Base-by-base conservation (phyloP, 768 basidiomycete genomes). In the Exsudoporus frostii region DNA sequence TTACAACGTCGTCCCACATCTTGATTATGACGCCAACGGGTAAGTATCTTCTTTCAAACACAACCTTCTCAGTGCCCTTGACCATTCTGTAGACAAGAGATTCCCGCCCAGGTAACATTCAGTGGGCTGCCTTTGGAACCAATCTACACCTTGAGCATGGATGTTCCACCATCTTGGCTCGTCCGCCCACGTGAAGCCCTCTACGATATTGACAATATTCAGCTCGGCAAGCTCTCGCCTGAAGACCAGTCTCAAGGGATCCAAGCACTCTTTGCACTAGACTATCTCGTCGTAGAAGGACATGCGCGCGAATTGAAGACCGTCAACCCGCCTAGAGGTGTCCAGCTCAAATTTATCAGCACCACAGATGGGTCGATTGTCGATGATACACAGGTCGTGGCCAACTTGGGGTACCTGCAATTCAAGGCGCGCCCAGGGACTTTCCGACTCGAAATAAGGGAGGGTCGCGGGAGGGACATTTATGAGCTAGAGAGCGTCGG, bases 201-300 rank as follows among this genome's bases (percentile, higher is more conserved):
- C 1, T 91, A 97, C 59, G 96, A 99, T 67, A 81, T 98, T 25
- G 96, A 99, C 73, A 99, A 99, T 68, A 88, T 99, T 53, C 90
- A 94, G 41, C 81, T 98, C 7, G 79, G 77, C 11, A 79, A 80
- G 40, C 76, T 96, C 3, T 73, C 80, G 1, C 73, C 76, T 0
- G 75, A 78, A 38, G 86, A 88, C 40, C 73, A 76, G 15, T 55
- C 54, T 0, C 51, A 57, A 4, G 84, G 86, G 6, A 74, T 95
- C 4, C 81, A 89, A 39, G 89, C 90, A 0, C 72, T 89, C 42
- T 97, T 94, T 73, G 84, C 85, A 46, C 84, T 98, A 7, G 93
- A 98, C 62, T 88, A 92, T 58, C 79, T 99, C 20, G 84, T 98
- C 45, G 80, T 98, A 40, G 96, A 98, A 66, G 97, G 97, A 2